Evolutionary conservation across 805 yeast genomes (phyloP), one percentile per base, ranked within the genome.

Genomic region (Schwanniomyces occidentalis): DNA sequence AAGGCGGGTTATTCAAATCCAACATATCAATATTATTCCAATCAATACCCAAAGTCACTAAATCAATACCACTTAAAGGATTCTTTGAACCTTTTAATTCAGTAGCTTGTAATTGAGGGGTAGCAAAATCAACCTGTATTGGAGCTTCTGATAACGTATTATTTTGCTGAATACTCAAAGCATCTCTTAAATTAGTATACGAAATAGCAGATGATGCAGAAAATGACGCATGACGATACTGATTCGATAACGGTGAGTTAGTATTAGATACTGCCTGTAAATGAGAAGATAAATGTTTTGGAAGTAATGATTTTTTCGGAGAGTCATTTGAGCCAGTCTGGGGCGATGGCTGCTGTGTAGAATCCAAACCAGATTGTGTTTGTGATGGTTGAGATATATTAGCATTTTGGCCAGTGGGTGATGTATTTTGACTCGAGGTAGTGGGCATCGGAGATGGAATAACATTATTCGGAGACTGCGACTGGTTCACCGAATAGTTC

Each of bases 51-150:
- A 65, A 39, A 1, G 65, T 55, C 32, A 52, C 47, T 8, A 66
- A 42, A 40, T 71, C 75, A 29, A 67, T 49, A 6, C 70, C 67
- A 19, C 46, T 38, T 19, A 62, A 43, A 8, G 56, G 33, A 3
- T 62, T 62, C 30, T 48, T 52, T 30, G 46, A 51, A 24, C 63
- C 60, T 34, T 61, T 22, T 17, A 27, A 16, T 22, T 75, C 76
- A 13, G 64, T 62, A 1, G 83, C 80, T 6, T 69, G 50, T 28
- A 79, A 50, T 55, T 87, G 95, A 3, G 95, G 96, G 1, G 95
- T 84, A 1, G 95, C 78, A 52, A 85, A 86, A 2, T 82, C 85
- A 16, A 84, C 89, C 49, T 84, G 88, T 27, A 72, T 73, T 2
- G 90, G 89, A 0, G 74, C 75, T 24, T 71, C 75, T 4, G 53